Conservation (phyloP, 2,329 filamentous ascomycete genomes). For the Cladosporium sp. region DNA sequence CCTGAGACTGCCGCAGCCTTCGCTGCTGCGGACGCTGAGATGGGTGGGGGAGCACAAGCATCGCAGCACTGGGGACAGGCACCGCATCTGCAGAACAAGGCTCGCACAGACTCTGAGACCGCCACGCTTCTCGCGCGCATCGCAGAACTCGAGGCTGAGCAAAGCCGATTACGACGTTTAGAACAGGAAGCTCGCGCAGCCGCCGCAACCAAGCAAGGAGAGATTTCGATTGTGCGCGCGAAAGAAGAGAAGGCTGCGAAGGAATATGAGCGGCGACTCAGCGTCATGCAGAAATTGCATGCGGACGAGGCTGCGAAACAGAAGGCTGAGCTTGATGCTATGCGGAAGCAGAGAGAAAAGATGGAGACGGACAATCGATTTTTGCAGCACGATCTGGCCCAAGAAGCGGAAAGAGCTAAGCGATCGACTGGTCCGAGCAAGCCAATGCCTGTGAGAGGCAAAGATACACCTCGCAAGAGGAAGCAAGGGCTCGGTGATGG, state of each 20-base stretch:
- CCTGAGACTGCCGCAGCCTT: constrained; percentile 27
- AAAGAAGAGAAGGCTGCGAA: constrained; percentile 58
- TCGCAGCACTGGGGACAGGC: constrained; percentile 19
- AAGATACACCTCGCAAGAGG: constrained; percentile 25
- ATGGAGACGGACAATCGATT: constrained; percentile 67
- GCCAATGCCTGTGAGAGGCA: constrained; percentile 14
- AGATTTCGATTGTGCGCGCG: constrained; percentile 67
- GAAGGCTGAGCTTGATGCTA: constrained; percentile 57
- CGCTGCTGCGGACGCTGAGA: constrained; percentile 29
- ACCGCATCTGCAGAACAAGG: constrained; percentile 14
- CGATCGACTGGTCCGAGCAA: constrained; percentile 29
- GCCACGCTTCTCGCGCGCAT: constrained; percentile 37
- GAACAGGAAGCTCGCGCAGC: constrained; percentile 40
- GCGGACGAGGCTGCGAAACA: constrained; percentile 59
- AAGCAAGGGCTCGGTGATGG: constrained; percentile 52
- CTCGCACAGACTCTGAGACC: constrained; percentile 17
- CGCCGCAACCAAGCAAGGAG: constrained; percentile 61
- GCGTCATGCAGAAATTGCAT: constrained; percentile 56
- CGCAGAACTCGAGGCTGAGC: constrained; percentile 41
- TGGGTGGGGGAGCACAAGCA: constrained; percentile 16
- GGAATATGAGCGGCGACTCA: constrained; percentile 58
- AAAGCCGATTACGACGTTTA: constrained; percentile 31
- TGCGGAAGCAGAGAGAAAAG: constrained; percentile 58
- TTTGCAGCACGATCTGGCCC: constrained; percentile 62
- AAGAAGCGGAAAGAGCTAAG: constrained; percentile 52